Conservation (phyloP, 2,329 filamentous ascomycete genomes). For the Drechslera avenae region DNA sequence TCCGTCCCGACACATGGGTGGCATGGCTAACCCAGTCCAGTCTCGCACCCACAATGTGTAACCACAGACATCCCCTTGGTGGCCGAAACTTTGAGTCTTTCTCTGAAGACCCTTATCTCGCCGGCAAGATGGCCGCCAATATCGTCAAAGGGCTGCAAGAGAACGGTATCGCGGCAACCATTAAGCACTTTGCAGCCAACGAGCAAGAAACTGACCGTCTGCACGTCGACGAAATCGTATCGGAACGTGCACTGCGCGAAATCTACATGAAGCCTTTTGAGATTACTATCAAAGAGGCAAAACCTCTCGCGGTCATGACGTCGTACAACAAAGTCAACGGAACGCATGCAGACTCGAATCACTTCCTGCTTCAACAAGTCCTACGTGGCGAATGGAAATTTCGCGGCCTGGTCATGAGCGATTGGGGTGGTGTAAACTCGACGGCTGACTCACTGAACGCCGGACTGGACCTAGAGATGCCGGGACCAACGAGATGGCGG, state of each 20-base stretch:
- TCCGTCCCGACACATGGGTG: no score
- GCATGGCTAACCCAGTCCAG: conserved; percentile 19
- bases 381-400: conserved; percentile 75
- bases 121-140: conserved; percentile 69
- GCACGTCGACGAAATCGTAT: conserved; percentile 56
- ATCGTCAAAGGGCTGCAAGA: conserved; percentile 66
- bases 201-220: conserved; percentile 73
- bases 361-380: conserved; percentile 68
- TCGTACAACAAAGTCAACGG: conserved; percentile 78
- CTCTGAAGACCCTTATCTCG: conserved; percentile 70
- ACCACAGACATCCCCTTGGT: conserved; percentile 78
- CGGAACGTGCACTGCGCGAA: conserved; percentile 62
- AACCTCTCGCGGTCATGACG: conserved; percentile 72
- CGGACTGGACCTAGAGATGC: conserved; percentile 48
- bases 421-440: conserved; percentile 60
- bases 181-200: conserved; percentile 75
- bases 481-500: conserved; percentile 66
- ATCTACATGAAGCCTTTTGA: conserved; percentile 66
- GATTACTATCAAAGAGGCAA: conserved; percentile 71
- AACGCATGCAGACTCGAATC: conserved; percentile 68
- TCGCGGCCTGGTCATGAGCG: conserved; percentile 68
- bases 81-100: conserved; percentile 80
- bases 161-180: conserved; percentile 69
- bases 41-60: conserved; percentile 77
- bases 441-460: conserved; percentile 44